A percentile compares a stretch with the other conserved stretches of the same genome.
Evolutionary conservation across 371 early-diverging fungal species (phyloP).

Genomic region (Mortierella sp.): DNA sequence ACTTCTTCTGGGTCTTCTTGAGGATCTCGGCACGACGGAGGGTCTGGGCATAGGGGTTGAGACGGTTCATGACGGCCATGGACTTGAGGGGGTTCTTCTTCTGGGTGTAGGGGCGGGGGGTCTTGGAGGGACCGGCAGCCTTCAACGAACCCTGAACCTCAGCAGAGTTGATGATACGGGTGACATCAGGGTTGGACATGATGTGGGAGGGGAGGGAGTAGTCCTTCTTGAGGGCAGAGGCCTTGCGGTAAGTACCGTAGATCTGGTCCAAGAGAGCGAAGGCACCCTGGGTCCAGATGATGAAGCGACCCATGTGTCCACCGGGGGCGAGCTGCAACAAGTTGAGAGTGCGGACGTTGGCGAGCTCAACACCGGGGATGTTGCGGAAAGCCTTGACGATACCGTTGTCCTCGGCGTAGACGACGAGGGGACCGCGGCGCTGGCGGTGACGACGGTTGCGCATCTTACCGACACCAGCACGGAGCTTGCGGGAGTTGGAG

Average conservation of each 20-base stretch:
- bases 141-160: conserved; percentile 98
- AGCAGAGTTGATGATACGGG: conserved; percentile 97
- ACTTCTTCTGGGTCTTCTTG: conserved; percentile 71
- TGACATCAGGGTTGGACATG: conserved; percentile 96
- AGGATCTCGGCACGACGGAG: conserved; percentile 89
- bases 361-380: conserved; percentile 99
- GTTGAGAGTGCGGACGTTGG: conserved; percentile 95
- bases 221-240: conserved; percentile 93
- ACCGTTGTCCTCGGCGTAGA: conserved; percentile 97
- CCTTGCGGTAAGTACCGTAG: conserved; percentile 91
- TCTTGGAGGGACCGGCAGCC: conserved; percentile 82
- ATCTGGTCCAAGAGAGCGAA: conserved; percentile 96
- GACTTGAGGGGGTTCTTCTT: conserved; percentile 99
- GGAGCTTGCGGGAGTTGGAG: conserved; percentile 96
- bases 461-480: conserved; percentile 99
- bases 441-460: conserved; percentile 99
- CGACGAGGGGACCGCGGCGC: conserved; percentile 98
- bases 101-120: conserved; percentile 92
- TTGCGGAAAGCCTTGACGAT: conserved; percentile 98
- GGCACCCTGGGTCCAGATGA: conserved; percentile 99
- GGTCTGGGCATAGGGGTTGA: conserved; percentile 97
- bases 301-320: conserved; percentile 99
- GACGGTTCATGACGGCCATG: conserved; percentile 91
- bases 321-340: conserved; percentile 99
- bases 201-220: conserved; percentile 93